phyloP scores from a whole-genome alignment of 2,329 filamentous ascomycete species.

The Nannizzia gypsea region DNA sequence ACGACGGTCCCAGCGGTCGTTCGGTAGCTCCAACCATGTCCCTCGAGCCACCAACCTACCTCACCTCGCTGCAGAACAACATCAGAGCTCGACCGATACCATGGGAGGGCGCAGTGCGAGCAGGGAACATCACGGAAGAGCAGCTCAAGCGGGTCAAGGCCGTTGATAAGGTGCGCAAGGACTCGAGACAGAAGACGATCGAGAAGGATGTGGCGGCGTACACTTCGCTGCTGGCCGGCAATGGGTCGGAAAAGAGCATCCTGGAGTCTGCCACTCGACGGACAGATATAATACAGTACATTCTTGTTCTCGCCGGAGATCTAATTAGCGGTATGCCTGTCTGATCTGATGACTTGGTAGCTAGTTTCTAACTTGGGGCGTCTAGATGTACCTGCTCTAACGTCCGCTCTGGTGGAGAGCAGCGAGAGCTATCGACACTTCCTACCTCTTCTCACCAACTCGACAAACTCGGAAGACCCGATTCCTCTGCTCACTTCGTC shows the following conservation, averaged over 20 bases:
- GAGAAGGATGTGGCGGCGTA: slow-evolving; percentile 72
- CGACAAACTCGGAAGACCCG: slow-evolving; percentile 70
- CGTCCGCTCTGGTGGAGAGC: slow-evolving; percentile 62
- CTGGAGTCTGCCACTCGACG: slow-evolving; percentile 76
- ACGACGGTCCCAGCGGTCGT: background rate
- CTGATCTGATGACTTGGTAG: background rate
- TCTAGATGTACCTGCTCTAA: slow-evolving; percentile 66
- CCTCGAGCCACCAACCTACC: slow-evolving; percentile 80
- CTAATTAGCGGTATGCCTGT: slow-evolving; percentile 61
- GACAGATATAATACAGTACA: slow-evolving; percentile 85
- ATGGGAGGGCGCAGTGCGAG: slow-evolving; percentile 92
- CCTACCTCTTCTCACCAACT: slow-evolving; percentile 69
- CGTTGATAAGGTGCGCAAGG: slow-evolving; percentile 90
- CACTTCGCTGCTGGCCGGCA: slow-evolving; percentile 65
- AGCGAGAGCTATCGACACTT: slow-evolving; percentile 64
- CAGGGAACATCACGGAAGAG: slow-evolving; percentile 83
- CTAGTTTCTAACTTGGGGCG: background rate
- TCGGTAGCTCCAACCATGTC: slow-evolving; percentile 51
- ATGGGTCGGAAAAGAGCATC: slow-evolving; percentile 54
- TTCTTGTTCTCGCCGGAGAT: slow-evolving; percentile 79
- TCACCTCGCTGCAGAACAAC: slow-evolving; percentile 85
- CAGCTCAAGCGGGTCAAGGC: slow-evolving; percentile 93
- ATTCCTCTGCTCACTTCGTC: slow-evolving; percentile 84
- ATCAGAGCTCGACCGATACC: slow-evolving; percentile 91
- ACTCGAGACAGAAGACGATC: slow-evolving; percentile 72